These are phyloP conservation scores for Stachybotrys elegans DNA, from an alignment of 2,329 filamentous ascomycete genomes.

Conservation along the genomic window DNA sequence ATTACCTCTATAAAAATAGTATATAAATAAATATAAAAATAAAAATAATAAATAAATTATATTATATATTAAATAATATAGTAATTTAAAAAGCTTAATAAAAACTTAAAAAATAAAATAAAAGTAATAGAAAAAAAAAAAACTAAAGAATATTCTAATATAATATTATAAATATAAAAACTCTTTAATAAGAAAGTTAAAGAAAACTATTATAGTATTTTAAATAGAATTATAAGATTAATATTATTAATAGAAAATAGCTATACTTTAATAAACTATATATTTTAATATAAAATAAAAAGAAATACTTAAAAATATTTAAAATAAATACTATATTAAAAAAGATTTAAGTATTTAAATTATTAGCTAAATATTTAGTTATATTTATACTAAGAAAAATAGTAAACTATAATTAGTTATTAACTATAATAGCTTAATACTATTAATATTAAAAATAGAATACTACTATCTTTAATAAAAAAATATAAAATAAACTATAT, in stretches of 20 bases:
- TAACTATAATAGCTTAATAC: background rate
- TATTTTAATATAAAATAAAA: background rate
- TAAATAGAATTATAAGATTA: background rate
- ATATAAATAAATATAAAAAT: background rate
- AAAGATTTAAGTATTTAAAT: background rate
- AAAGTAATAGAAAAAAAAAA: background rate
- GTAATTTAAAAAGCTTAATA: background rate
- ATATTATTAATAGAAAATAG: background rate
- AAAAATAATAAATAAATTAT: background rate
- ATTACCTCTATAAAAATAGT: background rate
- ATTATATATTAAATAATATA: background rate
- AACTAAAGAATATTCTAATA: background rate
- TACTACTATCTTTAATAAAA: background rate
- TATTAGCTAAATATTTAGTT: background rate
- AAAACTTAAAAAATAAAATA: background rate
- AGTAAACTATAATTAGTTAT: background rate
- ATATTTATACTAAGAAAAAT: background rate
- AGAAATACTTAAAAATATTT: background rate
- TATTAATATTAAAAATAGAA: background rate
- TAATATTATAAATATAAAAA: background rate
- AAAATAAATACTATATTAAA: background rate
- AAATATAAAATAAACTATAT: background rate
- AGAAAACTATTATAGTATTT: background rate
- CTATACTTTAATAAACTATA: background rate
- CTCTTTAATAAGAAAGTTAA: background rate